Evolutionary conservation across 1,139 yeast genomes (phyloP).

Genomic region (Hyphopichia buzzinii): DNA sequence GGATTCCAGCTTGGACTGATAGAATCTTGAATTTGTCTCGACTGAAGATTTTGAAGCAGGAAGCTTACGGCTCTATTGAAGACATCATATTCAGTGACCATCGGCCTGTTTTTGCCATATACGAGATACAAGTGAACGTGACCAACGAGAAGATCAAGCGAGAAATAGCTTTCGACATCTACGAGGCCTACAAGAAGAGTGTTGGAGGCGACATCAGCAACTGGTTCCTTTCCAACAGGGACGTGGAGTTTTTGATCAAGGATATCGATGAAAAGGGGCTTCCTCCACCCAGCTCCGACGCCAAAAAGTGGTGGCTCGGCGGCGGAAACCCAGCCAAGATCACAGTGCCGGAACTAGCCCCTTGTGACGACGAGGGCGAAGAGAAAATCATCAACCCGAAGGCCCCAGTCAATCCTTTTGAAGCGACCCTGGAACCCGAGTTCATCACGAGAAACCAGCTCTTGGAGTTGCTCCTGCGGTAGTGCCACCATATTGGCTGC

Average conservation of each 20-base stretch:
- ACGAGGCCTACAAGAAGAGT: constrained; percentile 51
- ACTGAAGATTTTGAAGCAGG: constrained; percentile 59
- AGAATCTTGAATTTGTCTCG: constrained; percentile 52
- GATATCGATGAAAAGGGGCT: constrained; percentile 35
- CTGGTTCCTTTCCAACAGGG: constrained; percentile 28
- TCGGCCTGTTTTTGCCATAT: constrained; percentile 84
- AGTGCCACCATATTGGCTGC: too few relatives aligned
- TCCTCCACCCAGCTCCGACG: constrained; percentile 89
- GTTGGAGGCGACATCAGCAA: constrained; percentile 43
- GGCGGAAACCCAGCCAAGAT: constrained; percentile 77
- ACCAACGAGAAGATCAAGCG: constrained; percentile 65
- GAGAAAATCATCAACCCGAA: constrained; percentile 60
- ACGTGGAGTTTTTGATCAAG: constrained; percentile 28
- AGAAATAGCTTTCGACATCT: constrained; percentile 57
- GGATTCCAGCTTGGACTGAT: constrained; percentile 98
- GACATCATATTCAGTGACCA: constrained; percentile 82
- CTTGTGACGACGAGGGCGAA: constrained; percentile 27
- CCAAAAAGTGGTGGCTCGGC: constrained; percentile 87
- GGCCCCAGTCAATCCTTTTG: constrained; percentile 71
- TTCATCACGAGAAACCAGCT: constrained; percentile 26
- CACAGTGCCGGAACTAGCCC: constrained; percentile 38
- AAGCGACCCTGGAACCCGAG: constrained; percentile 32
- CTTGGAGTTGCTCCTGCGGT: constrained; percentile 19
- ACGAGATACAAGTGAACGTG: constrained; percentile 63
- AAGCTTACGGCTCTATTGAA: constrained; percentile 61